Evolutionary conservation across 345 rosid genomes (phyloP).

Genomic region (Aquilaria malaccensis): DNA sequence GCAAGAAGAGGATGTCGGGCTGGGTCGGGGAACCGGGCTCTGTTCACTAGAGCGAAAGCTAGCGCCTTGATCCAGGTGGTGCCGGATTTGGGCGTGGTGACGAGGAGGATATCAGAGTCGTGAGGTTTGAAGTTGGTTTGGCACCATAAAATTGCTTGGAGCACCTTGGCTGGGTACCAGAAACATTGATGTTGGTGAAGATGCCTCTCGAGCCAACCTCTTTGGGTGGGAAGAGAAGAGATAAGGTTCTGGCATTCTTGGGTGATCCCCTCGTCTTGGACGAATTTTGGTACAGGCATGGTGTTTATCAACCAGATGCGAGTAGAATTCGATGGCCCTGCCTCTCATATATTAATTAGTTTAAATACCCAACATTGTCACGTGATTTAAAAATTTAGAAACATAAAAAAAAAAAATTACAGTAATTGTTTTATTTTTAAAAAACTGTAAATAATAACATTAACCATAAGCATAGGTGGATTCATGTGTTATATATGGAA

Average conservation of each 20-base stretch:
- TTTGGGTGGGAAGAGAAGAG: slow-evolving; percentile 28
- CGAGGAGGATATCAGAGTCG: slow-evolving; percentile 34
- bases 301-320: too few species aligned
- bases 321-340: too few species aligned
- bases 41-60: slow-evolving; percentile 34
- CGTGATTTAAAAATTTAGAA: too few species aligned
- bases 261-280: slow-evolving; percentile 25
- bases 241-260: slow-evolving; percentile 32
- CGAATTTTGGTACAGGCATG: slow-evolving; percentile 21
- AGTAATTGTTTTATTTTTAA: too few species aligned
- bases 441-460: too few species aligned
- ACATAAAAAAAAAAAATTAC: too few species aligned
- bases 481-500: too few species aligned
- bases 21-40: slow-evolving; percentile 12
- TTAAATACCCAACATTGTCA: too few species aligned
- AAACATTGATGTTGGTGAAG: slow-evolving; percentile 45
- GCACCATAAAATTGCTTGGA: slow-evolving; percentile 33
- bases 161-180: slow-evolving; percentile 32
- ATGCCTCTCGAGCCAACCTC: slow-evolving; percentile 27
- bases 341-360: too few species aligned
- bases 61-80: slow-evolving; percentile 62
- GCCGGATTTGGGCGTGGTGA: slow-evolving; percentile 56
- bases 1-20: slow-evolving; percentile 40
- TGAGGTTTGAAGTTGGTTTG: slow-evolving; percentile 40
- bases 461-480: too few species aligned